Base-by-base conservation (phyloP, 129 eudicot genomes). In the Logfia minima region DNA sequence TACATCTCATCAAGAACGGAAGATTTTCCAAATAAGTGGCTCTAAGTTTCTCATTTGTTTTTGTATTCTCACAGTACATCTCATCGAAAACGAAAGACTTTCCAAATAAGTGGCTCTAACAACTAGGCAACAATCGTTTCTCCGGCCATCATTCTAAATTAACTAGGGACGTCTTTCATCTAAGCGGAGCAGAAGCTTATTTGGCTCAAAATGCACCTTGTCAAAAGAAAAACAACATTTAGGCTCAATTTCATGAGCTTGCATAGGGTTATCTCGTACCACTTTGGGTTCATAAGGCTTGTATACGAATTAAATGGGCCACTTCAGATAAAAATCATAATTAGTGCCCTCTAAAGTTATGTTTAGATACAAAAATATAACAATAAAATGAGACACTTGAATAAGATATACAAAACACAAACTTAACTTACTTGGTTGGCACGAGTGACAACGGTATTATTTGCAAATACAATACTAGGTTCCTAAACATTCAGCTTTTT, bases 401-500 rank as follows among this genome's bases (percentile, higher is more conserved):
- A 66, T 68, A 68, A 32, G 80, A 77, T 67, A 74, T 77, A 77
- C 80, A 66, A 67, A 53, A 68, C 74, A 77, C 80, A 77, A 77
- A 77, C 80, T 66, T 26, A 81, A 14, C 35, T 66, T 26, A 81
- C 70, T 81, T 81, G 71, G 68, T 81, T 68, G 73, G 70, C 72
- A 80, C 22, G 56, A 43, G 80, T 76, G 74, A 76, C 80, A 76
- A 76, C 14, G 65, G 72, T 66, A 53, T 66, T 29, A 76, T 76
- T 51, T 74, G 68, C 78, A 59, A 59, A 56, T 74, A 74, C 77
- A 74, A 41, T 71, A 74, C 70, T 74, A 39, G 64, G 48, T 71
- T 53, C 65, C 75, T 75, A 75, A 75, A 77, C 74, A 66, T 52
- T 76, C 29, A 34, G 51, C 51, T 26, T 26, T 48, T 75, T 64